phyloP scores from a whole-genome alignment of 805 yeast genomes.

The Monosporozyma siamensis region DNA sequence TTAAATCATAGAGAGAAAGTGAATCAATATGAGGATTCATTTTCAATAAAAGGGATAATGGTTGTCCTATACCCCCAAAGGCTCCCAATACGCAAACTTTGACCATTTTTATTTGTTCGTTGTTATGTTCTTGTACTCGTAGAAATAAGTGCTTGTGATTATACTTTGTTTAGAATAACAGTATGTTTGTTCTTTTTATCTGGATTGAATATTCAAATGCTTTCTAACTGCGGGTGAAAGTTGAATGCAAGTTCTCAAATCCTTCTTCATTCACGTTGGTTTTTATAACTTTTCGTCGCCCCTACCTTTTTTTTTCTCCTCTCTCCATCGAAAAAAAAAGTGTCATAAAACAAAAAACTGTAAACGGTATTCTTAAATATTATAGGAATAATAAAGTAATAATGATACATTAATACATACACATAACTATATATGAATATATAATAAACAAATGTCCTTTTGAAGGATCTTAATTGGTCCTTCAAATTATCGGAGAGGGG shows the following conservation, averaged over 20 bases:
- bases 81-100: conserved; percentile 79
- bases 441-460: neutral
- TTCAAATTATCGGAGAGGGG: no score
- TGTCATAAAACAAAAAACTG: no score
- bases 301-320: neutral
- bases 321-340: neutral
- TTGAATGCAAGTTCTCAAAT: no score
- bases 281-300: neutral
- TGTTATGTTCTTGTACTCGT: no score
- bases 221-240: no score
- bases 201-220: no score
- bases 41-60: conserved; percentile 56
- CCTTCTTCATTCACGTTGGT: no score
- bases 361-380: no score
- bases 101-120: conserved; percentile 18
- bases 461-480: no score
- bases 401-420: neutral
- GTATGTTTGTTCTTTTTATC: no score
- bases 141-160: no score
- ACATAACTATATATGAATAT: neutral
- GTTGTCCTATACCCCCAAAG: conserved; percentile 79
- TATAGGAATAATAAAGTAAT: neutral
- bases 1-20: conserved; percentile 62
- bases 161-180: no score
- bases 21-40: conserved; percentile 63